phyloP scores from a whole-genome alignment of 192 early-diverging fungal genomes.

The Coemansia sp. region DNA sequence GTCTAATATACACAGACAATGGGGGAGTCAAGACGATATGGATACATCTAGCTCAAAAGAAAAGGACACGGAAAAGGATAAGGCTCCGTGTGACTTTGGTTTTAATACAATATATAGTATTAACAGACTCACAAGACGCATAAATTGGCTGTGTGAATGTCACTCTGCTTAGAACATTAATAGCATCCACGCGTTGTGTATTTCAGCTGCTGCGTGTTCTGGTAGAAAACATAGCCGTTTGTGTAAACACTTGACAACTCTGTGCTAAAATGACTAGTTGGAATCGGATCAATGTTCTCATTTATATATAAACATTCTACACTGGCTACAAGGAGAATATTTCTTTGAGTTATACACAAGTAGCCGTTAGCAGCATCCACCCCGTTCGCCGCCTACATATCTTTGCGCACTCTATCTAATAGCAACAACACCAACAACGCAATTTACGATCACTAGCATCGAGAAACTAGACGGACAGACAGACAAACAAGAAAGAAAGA shows the following conservation, averaged over 20 bases:
- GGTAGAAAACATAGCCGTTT: neutral
- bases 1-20: neutral
- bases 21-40: neutral
- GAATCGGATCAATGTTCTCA: no score
- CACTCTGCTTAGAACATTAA: neutral
- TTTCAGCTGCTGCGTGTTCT: neutral
- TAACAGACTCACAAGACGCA: slow-evolving; percentile 11
- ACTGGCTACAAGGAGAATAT: neutral
- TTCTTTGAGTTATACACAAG: neutral
- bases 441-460: no score
- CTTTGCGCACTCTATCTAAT: neutral
- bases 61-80: neutral
- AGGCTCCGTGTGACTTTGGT: slow-evolving; percentile 5
- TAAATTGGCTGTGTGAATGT: slow-evolving; percentile 10
- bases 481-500: neutral
- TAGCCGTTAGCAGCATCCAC: neutral
- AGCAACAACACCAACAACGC: no score
- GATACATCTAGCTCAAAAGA: neutral
- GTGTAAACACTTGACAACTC: neutral
- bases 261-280: neutral
- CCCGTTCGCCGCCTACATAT: neutral
- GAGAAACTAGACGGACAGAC: no score
- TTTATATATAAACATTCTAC: neutral
- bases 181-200: neutral
- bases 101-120: slow-evolving; percentile 17